Base-by-base conservation (phyloP, 805 yeast species). In the Kazachstania martiniae region DNA sequence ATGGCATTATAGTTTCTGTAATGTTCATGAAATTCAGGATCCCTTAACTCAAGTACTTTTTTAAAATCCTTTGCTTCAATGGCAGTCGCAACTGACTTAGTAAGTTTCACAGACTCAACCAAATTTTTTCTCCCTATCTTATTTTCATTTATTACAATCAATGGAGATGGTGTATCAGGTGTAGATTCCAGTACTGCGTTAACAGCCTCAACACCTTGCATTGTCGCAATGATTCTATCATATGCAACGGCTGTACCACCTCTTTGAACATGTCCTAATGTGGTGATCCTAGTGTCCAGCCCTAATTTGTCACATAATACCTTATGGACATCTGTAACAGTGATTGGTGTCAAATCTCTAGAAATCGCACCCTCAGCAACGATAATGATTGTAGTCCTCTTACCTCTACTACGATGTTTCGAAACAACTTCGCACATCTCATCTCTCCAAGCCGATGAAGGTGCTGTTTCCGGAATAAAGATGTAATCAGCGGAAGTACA, bases 311-410 rank as follows among this genome's bases (percentile, higher is more conserved):
- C 70, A 13, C 74, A 82, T 38, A 81, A 61, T 8, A 74, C 82
- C 13, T 73, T 62, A 47, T 71, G 72, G 18, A 81, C 89, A 36
- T 76, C 73, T 29, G 72, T 66, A 18, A 82, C 63, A 4, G 79
- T 62, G 38, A 81, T 76, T 30, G 82, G 84, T 26, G 72, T 70
- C 46, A 80, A 62, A 39, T 77, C 79, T 37, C 70, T 68, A 36
- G 74, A 74, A 38, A 80, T 73, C 30, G 93, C 93, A 49, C 93
- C 93, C 57, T 81, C 93, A 14, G 91, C 86, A 26, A 81, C 86
- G 47, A 81, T 71, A 18, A 81, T 86, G 21, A 74, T 80, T 17
- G 89, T 77, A 52, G 78, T 77, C 58, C 93, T 66, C 62, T 75
- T 75, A 33, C 93, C 93, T 48, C 71, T 69, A 6, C 63, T 60